Percentiles rank a stretch among this genome's conserved stretches.
Evolutionary conservation across 192 early-diverging fungal genomes (phyloP).

Genomic region (Phycomyces nitens): DNA sequence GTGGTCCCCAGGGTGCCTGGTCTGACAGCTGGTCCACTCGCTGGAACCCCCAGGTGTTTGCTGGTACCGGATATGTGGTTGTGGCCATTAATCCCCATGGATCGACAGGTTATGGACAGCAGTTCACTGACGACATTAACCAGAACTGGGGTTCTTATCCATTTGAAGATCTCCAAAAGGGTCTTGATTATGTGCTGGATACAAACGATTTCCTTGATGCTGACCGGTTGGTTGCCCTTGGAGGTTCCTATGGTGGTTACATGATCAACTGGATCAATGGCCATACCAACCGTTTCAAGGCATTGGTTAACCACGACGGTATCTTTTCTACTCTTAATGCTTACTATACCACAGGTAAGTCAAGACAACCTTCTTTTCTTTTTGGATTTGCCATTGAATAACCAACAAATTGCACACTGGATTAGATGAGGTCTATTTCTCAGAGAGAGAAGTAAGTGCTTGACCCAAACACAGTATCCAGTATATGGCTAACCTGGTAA

Average conservation of each 20-base stretch:
- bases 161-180: constrained; percentile 71
- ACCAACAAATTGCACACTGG: too few relatives aligned
- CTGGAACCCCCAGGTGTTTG: constrained; percentile 75
- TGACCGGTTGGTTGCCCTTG: constrained; percentile 55
- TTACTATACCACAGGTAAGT: constrained; percentile 57
- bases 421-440: constrained; percentile 78
- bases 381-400: too few relatives aligned
- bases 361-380: too few relatives aligned
- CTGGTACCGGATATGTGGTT: constrained; percentile 66
- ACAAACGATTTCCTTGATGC: constrained; percentile 55
- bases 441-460: constrained; percentile 62
- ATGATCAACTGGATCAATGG: constrained; percentile 87
- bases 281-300: constrained; percentile 62
- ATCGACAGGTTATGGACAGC: constrained; percentile 75
- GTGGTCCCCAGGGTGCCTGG: constrained; percentile 75
- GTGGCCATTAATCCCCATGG: constrained; percentile 76
- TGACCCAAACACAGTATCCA: too few relatives aligned
- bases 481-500: too few relatives aligned
- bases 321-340: constrained; percentile 55
- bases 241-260: constrained; percentile 77
- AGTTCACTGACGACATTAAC: constrained; percentile 69
- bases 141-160: constrained; percentile 77
- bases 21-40: constrained; percentile 60
- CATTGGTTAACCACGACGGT: constrained; percentile 73
- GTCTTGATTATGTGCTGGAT: constrained; percentile 58